A percentile compares a stretch with the other conserved stretches of the same genome.
Conservation (phyloP, 1,284 basidiomycete species). For the Puccinia brachypodii region DNA sequence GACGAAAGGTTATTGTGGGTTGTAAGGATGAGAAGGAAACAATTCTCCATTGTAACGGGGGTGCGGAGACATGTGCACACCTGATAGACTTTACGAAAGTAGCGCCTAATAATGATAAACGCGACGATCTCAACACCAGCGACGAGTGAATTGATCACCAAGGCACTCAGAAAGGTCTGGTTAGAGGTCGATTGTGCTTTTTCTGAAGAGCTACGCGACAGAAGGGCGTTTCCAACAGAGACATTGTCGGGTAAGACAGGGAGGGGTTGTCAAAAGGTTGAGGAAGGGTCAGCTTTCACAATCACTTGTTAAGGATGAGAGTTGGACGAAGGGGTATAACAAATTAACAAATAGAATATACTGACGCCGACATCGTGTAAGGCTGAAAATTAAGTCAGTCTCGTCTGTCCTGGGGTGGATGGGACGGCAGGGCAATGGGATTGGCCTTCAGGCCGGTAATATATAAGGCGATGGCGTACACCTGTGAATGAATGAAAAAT, state of each 20-base stretch:
- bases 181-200: slow-evolving; percentile 51
- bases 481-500: background rate
- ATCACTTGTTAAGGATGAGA: background rate
- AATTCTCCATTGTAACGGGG: no score
- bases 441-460: background rate
- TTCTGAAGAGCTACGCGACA: background rate
- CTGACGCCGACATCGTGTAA: slow-evolving; percentile 31
- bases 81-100: slow-evolving; percentile 58
- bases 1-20: no score
- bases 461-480: background rate
- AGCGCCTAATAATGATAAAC: slow-evolving; percentile 58
- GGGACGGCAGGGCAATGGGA: background rate
- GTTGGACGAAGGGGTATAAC: background rate
- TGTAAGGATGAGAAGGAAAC: no score
- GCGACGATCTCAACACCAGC: slow-evolving; percentile 54
- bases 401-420: background rate
- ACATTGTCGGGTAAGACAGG: background rate
- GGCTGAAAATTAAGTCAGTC: background rate
- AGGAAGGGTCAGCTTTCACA: background rate
- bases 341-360: background rate
- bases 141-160: slow-evolving; percentile 56
- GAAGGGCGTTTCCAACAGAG: background rate
- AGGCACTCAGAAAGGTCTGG: slow-evolving; percentile 55
- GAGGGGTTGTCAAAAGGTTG: background rate
- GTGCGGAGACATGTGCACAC: slow-evolving; percentile 54